Conservation (phyloP, 169 alveolate species). For the Perkinsus olseni region DNA sequence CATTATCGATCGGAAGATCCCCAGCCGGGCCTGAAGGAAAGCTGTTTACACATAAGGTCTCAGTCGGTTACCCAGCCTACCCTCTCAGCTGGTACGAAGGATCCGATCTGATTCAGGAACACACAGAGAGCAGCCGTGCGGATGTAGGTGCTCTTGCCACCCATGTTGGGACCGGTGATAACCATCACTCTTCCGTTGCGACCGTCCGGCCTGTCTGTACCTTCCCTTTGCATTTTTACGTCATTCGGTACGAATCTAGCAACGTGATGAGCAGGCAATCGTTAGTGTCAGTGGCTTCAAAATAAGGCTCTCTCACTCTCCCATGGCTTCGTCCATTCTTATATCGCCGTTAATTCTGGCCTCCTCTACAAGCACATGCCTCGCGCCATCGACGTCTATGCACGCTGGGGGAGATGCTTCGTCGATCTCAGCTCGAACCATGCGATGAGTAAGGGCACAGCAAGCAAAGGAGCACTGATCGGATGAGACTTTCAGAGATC, state of each 20-base stretch:
- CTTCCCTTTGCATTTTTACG: slow-evolving; percentile 48
- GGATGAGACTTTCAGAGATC: neutral
- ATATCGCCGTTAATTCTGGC: neutral
- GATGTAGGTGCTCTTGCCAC: slow-evolving; percentile 93
- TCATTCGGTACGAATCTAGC: slow-evolving; percentile 68
- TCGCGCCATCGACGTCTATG: neutral
- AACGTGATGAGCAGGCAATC: neutral
- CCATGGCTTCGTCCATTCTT: neutral
- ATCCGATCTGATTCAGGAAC: slow-evolving; percentile 84
- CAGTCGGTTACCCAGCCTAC: slow-evolving; percentile 45
- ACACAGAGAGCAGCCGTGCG: slow-evolving; percentile 63
- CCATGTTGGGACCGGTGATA: slow-evolving; percentile 98
- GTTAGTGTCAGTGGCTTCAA: too few relatives aligned
- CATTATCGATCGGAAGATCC: slow-evolving; percentile 80
- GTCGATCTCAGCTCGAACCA: neutral
- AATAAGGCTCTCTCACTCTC: neutral
- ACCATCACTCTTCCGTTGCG: slow-evolving; percentile 60
- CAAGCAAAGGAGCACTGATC: neutral
- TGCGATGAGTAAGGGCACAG: neutral
- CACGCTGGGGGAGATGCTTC: neutral
- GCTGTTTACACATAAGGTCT: neutral
- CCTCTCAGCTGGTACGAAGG: slow-evolving; percentile 82
- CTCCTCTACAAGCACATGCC: neutral
- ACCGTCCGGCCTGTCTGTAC: neutral
- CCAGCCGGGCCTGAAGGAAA: slow-evolving; percentile 37